Evolutionary conservation across 148 eudicot genomes (phyloP).

Genomic region (Rhododendron henanense): DNA sequence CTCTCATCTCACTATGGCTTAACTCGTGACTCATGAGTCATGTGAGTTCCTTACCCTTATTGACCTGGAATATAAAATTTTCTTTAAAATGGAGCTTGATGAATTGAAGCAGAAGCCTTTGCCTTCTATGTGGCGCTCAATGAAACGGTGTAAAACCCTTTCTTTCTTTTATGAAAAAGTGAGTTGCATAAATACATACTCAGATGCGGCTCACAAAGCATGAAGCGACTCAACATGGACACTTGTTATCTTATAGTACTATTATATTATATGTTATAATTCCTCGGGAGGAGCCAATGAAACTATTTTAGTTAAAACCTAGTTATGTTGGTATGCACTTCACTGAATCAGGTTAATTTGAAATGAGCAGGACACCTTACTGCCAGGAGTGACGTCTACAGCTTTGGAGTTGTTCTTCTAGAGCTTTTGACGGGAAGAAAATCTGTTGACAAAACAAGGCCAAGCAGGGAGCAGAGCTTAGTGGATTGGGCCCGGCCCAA

Average conservation of each 20-base stretch:
- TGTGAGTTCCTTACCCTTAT: not conserved
- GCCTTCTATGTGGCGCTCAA: not conserved
- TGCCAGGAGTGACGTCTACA: slow-evolving; percentile 95
- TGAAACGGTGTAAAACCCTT: not conserved
- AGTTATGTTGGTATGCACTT: not conserved
- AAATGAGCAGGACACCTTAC: slow-evolving; percentile 83
- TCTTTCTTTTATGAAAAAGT: not conserved
- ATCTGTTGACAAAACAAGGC: slow-evolving; percentile 90
- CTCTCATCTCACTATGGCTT: not conserved
- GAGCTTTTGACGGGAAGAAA: slow-evolving; percentile 90
- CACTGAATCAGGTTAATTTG: slow-evolving; percentile 7
- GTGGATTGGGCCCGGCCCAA: slow-evolving; percentile 99
- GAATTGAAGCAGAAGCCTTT: not conserved
- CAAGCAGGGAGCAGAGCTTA: slow-evolving; percentile 86
- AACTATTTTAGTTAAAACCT: not conserved
- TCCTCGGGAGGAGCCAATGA: not conserved
- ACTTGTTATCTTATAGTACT: not conserved
- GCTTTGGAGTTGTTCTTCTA: slow-evolving; percentile 92
- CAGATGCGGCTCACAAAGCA: not conserved
- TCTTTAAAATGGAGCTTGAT: not conserved
- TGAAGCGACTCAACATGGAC: not conserved
- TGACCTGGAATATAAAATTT: not conserved
- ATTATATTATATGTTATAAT: not conserved
- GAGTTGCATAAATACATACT: not conserved
- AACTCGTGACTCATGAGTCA: not conserved